Evolutionary conservation across 2,329 filamentous ascomycete species (phyloP), one percentile per base, ranked within the genome.

Genomic region (Ploettnerulaceae sp.): DNA sequence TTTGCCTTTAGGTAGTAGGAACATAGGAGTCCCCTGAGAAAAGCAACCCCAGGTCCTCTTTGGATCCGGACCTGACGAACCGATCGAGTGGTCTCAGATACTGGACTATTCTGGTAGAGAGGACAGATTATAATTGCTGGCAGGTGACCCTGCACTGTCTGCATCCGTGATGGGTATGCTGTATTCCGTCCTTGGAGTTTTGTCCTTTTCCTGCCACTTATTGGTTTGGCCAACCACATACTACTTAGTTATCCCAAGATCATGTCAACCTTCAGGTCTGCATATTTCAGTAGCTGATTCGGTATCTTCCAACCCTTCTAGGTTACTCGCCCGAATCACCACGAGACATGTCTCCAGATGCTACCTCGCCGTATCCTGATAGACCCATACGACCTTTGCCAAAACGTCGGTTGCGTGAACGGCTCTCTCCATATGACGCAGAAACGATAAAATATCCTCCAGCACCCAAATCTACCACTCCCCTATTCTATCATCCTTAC

Each of bases 331-430:
- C 60, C 41, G 54, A 58, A 55, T 62, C 57, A 55, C 59, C 64
- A 68, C 67, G 57, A 58, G 60, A 63, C 37, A 82, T 84, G 77
- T 80, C 79, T 61, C 72, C 81, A 56, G 89, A 95, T 72, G 84
- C 85, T 49, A 76, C 82, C 54, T 93, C 89, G 50, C 81, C 86
- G 49, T 95, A 87, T 65, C 89, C 89, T 56, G 87, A 95, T 64
- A 84, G 93, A 67, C 86, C 91, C 51, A 98, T 98, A 65, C 84
- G 89, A 63, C 93, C 93, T 47, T 72, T 98, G 51, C 93, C 93
- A 33, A 93, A 87, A 69, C 85, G 89, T 61, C 84, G 87, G 55
- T 76, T 98, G 45, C 87, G 90, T 60, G 89, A 93, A 64, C 82
- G 88, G 47, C 74, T 98, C 42, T 90, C 91, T 24, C 84, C 87